Base-by-base conservation (phyloP, 805 yeast genomes). In the Wickerhamiella qilinensis region DNA sequence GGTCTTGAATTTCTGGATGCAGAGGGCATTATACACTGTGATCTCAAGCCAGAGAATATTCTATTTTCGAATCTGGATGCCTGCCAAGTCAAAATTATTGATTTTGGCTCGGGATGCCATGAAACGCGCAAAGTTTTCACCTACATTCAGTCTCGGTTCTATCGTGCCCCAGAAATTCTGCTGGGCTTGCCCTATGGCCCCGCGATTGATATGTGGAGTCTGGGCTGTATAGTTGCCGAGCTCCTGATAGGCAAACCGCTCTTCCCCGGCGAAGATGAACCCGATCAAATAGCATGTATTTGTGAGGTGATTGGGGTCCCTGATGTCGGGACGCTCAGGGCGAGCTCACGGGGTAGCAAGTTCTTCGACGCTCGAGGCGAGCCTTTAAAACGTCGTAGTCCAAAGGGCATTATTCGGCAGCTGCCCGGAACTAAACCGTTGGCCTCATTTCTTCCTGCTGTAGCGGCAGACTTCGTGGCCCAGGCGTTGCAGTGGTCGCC, bases 141-240 rank as follows among this genome's bases (percentile, higher is more conserved):
- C 37, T 91, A 91, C 56, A 91, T 91, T 42, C 93, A 96, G 59
- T 84, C 95, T 19, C 74, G 98, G 51, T 91, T 85, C 58, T 86
- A 86, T 60, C 71, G 96, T 49, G 93, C 97, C 1, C 99, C 99
- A 1, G 99, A 91, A 58, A 69, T 91, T 43, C 81, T 91, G 53
- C 75, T 91, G 39, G 98, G 98, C 2, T 73, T 86, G 42, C 69
- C 77, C 29, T 91, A 91, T 57, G 74, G 93, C 3, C 77, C 93
- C 2, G 82, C 85, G 53, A 88, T 91, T 42, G 99, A 91, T 58
- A 79, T 86, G 51, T 91, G 99, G 99, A 94, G 96, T 15, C 65
- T 88, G 43, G 99, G 97, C 1, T 88, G 98, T 63, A 94, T 91
- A 27, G 63, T 91, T 43, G 95, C 96, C 12, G 98, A 91, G 60